These are phyloP conservation scores for Leishmania tarentolae DNA, from an alignment of 208 protist genomes.

Conservation along the genomic window DNA sequence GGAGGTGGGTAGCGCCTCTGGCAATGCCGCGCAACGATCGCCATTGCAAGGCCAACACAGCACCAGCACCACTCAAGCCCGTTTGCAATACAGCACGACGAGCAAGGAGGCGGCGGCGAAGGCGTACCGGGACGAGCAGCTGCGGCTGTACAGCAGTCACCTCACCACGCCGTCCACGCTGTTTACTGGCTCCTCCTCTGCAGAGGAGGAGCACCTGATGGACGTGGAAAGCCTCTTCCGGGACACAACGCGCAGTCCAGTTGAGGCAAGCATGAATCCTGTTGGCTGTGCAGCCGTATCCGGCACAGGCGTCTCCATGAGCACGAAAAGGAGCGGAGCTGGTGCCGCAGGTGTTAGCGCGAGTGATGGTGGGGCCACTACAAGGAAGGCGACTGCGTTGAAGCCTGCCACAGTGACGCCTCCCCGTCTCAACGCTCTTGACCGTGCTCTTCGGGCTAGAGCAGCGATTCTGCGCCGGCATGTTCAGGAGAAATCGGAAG, in stretches of 20 bases:
- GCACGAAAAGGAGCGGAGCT: background rate
- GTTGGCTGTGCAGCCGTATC: background rate
- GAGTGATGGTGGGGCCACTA: background rate
- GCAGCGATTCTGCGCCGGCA: constrained; percentile 29
- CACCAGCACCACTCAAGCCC: background rate
- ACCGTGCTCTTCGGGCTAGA: constrained; percentile 25
- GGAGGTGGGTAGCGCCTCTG: background rate
- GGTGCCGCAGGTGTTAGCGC: background rate
- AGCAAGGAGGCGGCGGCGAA: background rate
- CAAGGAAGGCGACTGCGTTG: background rate
- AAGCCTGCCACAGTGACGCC: background rate
- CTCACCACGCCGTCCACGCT: constrained; percentile 3
- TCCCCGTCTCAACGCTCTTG: constrained; percentile 7
- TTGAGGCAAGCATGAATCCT: background rate
- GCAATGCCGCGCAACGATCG: background rate
- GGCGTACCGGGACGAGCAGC: constrained; percentile 27
- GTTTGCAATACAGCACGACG: background rate
- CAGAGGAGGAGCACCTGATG: background rate
- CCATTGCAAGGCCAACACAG: background rate
- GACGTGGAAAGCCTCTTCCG: constrained; percentile 25
- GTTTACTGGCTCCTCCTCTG: background rate
- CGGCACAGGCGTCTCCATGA: background rate
- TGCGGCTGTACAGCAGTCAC: constrained; percentile 24
- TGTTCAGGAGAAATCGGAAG: constrained; percentile 22
- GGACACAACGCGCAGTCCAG: background rate